Evolutionary conservation across 257 asterid genomes (phyloP).

Genomic region (Solanum tarijense): DNA sequence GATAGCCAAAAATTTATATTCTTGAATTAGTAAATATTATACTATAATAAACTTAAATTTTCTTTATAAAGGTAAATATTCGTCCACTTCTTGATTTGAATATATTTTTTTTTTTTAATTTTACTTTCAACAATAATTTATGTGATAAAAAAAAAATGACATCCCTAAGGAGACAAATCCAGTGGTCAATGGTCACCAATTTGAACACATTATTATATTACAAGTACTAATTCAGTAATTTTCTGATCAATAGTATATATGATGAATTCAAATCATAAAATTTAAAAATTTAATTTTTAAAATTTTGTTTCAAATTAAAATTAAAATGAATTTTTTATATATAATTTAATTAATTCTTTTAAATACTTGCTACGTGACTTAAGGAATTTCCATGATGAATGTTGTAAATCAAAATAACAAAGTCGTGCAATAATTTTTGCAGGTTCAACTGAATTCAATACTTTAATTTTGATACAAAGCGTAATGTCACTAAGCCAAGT

Average conservation of each 20-base stretch:
- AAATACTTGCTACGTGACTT: background rate
- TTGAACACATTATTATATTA: background rate
- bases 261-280: background rate
- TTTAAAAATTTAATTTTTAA: no score
- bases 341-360: background rate
- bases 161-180: background rate
- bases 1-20: background rate
- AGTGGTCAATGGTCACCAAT: background rate
- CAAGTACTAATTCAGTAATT: background rate
- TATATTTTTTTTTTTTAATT: background rate
- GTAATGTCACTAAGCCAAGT: background rate
- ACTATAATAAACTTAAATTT: background rate
- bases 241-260: background rate
- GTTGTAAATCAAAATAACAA: background rate
- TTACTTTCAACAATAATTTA: background rate
- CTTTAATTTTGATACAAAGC: fast-evolving
- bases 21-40: background rate
- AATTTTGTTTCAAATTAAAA: background rate
- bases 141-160: background rate
- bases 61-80: background rate
- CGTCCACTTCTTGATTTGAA: background rate
- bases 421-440: background rate
- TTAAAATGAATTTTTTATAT: background rate
- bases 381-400: background rate
- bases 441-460: background rate